Conservation (phyloP, 2,329 filamentous ascomycete species). For the Trichoderma atroviride region DNA sequence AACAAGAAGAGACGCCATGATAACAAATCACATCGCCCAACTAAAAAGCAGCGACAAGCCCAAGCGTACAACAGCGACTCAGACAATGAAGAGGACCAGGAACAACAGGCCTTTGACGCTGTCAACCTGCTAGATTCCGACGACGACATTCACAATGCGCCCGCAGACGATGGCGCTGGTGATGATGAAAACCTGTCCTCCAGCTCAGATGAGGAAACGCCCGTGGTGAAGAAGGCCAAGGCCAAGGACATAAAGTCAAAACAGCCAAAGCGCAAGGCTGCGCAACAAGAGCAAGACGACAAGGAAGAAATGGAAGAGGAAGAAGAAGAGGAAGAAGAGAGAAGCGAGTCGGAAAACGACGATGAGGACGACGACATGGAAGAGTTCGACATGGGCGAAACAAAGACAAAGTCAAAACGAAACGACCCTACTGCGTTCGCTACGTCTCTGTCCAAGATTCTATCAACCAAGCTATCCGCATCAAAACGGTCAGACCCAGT, state of each 20-base stretch:
- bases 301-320: slow-evolving; percentile 32
- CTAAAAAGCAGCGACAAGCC: slow-evolving; percentile 57
- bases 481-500: slow-evolving; percentile 86
- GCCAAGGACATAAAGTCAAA: slow-evolving; percentile 36
- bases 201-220: slow-evolving; percentile 43
- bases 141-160: slow-evolving; percentile 58
- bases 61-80: slow-evolving; percentile 57
- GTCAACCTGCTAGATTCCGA: slow-evolving; percentile 61
- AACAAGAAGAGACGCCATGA: slow-evolving; percentile 42
- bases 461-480: slow-evolving; percentile 83
- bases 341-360: slow-evolving; percentile 47
- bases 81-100: slow-evolving; percentile 42
- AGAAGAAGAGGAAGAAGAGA: slow-evolving; percentile 31
- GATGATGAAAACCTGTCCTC: slow-evolving; percentile 43
- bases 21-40: slow-evolving; percentile 43
- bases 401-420: slow-evolving; percentile 69
- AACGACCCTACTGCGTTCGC: slow-evolving; percentile 92
- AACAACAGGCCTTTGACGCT: slow-evolving; percentile 50
- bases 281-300: slow-evolving; percentile 35
- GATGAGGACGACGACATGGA: slow-evolving; percentile 44
- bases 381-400: slow-evolving; percentile 40
- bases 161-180: slow-evolving; percentile 52
- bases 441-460: slow-evolving; percentile 89
- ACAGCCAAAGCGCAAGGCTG: slow-evolving; percentile 33
- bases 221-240: slow-evolving; percentile 36